Conservation (phyloP, 2,329 filamentous ascomycete genomes). For the Aspergillus jensenii region DNA sequence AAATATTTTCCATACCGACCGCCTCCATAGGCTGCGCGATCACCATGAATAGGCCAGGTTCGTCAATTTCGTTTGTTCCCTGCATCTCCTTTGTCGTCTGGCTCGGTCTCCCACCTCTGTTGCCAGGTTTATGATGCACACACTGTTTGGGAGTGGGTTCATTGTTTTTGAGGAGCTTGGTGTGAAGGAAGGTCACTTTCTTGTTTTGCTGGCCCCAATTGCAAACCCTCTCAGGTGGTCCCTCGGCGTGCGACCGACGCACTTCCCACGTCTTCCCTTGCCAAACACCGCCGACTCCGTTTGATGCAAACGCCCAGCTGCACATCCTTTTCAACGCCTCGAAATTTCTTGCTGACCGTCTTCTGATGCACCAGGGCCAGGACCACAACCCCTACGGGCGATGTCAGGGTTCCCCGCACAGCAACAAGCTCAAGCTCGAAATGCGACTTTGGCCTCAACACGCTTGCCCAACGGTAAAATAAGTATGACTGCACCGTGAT, state of each 20-base stretch:
- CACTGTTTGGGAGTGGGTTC: background rate
- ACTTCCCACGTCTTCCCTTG: conserved; percentile 7
- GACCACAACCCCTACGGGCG: conserved; percentile 52
- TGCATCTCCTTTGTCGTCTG: conserved; percentile 17
- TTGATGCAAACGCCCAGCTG: conserved; percentile 7
- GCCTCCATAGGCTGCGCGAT: conserved; percentile 15
- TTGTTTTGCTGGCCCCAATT: conserved; percentile 21
- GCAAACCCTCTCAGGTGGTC: conserved; percentile 17
- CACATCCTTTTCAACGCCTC: background rate
- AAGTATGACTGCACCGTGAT: conserved; percentile 39
- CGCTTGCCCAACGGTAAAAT: conserved; percentile 57
- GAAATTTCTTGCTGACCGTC: conserved; percentile 13
- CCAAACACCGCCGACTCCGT: background rate
- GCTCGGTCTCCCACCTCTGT: conserved; percentile 10
- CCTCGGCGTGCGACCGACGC: conserved; percentile 25
- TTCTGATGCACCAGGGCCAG: conserved; percentile 40
- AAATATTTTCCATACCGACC: conserved; percentile 10
- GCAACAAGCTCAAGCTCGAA: conserved; percentile 49
- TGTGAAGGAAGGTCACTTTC: conserved; percentile 3
- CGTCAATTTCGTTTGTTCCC: conserved; percentile 33
- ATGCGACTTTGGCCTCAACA: conserved; percentile 48
- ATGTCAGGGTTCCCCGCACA: conserved; percentile 56
- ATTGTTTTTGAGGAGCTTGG: conserved; percentile 1
- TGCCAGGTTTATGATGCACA: background rate
- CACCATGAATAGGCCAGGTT: conserved; percentile 53